phyloP scores from a whole-genome alignment of 176 grass and related monocot species.

The Oryza glumipatula region DNA sequence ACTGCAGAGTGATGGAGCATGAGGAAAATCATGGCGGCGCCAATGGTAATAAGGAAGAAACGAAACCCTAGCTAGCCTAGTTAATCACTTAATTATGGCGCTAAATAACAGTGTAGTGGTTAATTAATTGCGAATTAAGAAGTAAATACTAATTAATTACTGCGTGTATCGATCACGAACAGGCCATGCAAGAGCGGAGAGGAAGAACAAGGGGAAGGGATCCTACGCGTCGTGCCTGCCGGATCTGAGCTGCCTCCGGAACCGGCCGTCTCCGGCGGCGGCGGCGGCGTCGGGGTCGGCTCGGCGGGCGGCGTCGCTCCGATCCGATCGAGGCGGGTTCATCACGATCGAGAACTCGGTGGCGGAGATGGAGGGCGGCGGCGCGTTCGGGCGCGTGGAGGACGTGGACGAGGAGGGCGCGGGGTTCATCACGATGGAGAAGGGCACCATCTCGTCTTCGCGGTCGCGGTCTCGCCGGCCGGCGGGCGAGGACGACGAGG shows the following conservation, averaged over 20 bases:
- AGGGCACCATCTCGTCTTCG: conserved; percentile 58
- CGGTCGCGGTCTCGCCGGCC: conserved; percentile 43
- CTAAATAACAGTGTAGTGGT: neutral
- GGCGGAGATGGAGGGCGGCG: conserved; percentile 43
- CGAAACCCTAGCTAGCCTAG: neutral
- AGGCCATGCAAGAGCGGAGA: conserved; percentile 48
- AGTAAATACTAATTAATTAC: neutral
- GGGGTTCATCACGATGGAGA: conserved; percentile 92
- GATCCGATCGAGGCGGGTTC: conserved; percentile 63
- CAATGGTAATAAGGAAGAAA: conserved; percentile 36
- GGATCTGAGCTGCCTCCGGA: conserved; percentile 75
- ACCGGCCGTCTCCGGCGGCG: conserved; percentile 19
- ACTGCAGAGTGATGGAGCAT: conserved; percentile 73
- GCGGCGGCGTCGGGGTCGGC: conserved; percentile 3
- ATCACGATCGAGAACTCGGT: conserved; percentile 96
- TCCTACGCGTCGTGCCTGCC: conserved; percentile 72
- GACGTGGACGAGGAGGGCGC: conserved; percentile 67
- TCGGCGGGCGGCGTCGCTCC: conserved; percentile 33
- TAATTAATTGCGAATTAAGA: neutral
- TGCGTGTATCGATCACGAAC: too few relatives aligned
- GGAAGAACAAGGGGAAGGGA: conserved; percentile 63
- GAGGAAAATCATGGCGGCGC: conserved; percentile 34
- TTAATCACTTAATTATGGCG: neutral
- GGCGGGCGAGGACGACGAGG: conserved; percentile 39
- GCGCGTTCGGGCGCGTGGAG: conserved; percentile 33